phyloP scores from a whole-genome alignment of 2,329 filamentous ascomycete genomes.

The Beauveria caledonica region DNA sequence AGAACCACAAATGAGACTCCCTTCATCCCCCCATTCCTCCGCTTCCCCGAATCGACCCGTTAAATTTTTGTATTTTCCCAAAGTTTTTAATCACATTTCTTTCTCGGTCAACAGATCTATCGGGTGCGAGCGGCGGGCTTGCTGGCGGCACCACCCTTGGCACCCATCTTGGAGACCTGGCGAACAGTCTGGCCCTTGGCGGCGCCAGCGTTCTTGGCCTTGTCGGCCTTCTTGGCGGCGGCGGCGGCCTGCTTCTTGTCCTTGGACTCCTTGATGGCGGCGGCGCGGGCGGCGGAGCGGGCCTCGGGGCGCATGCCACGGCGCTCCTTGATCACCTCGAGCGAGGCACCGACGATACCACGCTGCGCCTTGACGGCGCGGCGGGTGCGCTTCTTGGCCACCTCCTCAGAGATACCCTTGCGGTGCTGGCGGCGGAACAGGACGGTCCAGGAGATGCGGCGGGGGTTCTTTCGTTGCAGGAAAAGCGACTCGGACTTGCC shows the following conservation, averaged over 20 bases:
- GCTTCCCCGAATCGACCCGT: conserved; percentile 2
- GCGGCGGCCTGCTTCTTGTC: conserved; percentile 89
- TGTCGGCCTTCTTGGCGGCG: conserved; percentile 96
- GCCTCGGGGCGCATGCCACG: conserved; percentile 91
- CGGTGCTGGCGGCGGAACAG: conserved; percentile 98
- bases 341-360: conserved; percentile 96
- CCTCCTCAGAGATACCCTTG: conserved; percentile 99
- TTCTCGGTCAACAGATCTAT: conserved; percentile 32
- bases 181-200: conserved; percentile 71
- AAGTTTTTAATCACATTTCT: conserved; percentile 7
- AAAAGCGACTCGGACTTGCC: conserved; percentile 99
- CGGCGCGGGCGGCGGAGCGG: conserved; percentile 78
- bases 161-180: conserved; percentile 93
- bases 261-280: conserved; percentile 96
- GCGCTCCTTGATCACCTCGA: conserved; percentile 99
- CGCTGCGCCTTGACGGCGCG: conserved; percentile 97
- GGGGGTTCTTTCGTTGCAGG: conserved; percentile 99
- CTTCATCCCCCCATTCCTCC: conserved; percentile 19
- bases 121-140: conserved; percentile 84
- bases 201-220: conserved; percentile 80
- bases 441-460: conserved; percentile 97
- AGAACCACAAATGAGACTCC: conserved; percentile 32
- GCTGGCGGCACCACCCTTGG: conserved; percentile 69
- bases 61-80: conserved; percentile 1
- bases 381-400: conserved; percentile 99